These are phyloP conservation scores for Arctostaphylos glauca DNA, from an alignment of 148 eudicot species.

Conservation along the genomic window DNA sequence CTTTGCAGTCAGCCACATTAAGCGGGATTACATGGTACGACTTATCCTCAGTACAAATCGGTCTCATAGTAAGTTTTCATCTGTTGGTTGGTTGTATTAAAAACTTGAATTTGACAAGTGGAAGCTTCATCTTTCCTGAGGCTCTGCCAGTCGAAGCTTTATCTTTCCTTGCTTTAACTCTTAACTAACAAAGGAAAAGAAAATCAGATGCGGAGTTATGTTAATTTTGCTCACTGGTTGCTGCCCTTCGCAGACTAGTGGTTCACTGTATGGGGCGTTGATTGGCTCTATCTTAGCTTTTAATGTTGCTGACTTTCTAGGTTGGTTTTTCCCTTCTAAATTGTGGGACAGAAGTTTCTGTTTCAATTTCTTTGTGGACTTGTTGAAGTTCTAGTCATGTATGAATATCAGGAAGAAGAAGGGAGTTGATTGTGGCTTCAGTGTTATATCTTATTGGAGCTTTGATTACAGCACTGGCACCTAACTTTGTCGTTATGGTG, in stretches of 20 bases:
- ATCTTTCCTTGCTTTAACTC: conserved; percentile 10
- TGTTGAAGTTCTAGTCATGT: conserved; percentile 16
- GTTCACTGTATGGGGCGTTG: conserved; percentile 93
- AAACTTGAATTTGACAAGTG: not conserved
- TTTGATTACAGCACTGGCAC: conserved; percentile 73
- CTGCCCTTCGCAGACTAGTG: conserved; percentile 74
- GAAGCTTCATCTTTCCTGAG: not conserved
- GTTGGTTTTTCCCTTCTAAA: conserved; percentile 35
- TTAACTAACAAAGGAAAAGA: not conserved
- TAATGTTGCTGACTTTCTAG: conserved; percentile 77
- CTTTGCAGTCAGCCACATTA: conserved; percentile 64
- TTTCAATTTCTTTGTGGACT: not conserved
- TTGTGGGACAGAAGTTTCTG: not conserved
- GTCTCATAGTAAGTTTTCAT: conserved; percentile 73
- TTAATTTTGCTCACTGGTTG: conserved; percentile 11
- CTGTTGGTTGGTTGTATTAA: conserved; percentile 11
- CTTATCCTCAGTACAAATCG: conserved; percentile 76
- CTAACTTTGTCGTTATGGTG: conserved; percentile 65
- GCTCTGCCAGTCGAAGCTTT: not conserved
- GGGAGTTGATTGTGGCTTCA: conserved; percentile 68
- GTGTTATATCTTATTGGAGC: conserved; percentile 71
- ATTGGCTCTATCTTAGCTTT: conserved; percentile 87
- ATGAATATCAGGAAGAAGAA: conserved; percentile 64
- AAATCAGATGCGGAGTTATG: not conserved
- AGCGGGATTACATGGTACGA: conserved; percentile 89